Evolutionary conservation across 441 rosid genomes (phyloP), one percentile per base, ranked within the genome.

Genomic region (Populus tomentosa): DNA sequence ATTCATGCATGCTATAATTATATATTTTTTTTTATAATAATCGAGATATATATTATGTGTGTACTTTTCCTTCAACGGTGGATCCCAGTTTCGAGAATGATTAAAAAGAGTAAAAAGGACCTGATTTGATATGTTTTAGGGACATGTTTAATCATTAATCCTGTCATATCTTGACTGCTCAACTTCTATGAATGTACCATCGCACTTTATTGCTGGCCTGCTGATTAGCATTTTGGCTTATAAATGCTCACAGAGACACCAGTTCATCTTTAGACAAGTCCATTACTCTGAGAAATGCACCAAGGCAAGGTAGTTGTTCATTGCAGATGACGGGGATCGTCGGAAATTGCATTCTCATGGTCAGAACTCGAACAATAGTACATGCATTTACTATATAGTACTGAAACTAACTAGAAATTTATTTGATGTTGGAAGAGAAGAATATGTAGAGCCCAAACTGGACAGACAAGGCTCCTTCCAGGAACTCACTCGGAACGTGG

Each of bases 401-500:
- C 36, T 56, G 62, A 23, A 61, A 61, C 6, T 21, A 10, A 61
- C 28, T 9, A 21, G 2, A 61, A 4, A 21, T 11, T 21, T 10
- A 61, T 61, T 61, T 10, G 28, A 61, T 21, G 4, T 10, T 23
- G 65, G 65, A 21, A 23, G 5, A 38, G 67, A 72, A 32, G 16
- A 21, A 50, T 5, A 32, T 11, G 14, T n/a, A 65, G 70, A 21
- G 1, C 10, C 6, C 24, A 66, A 67, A 66, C 16, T 24, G 26
- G 33, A 46, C 7, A 66, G 42, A 28, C 20, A 40, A 7, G 77
- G 24, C n/a, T 67, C 66, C 66, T 75, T 75, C 81, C 72, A 33
- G 69, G 84, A 81, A 79, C 26, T 80, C 59, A 71, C 80, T 42
- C 7, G 7, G 69, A 68, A 80, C 76, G 36, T 72, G 80, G 64